Conservation (phyloP, 2,329 filamentous ascomycete genomes). For the Cercospora sp. region DNA sequence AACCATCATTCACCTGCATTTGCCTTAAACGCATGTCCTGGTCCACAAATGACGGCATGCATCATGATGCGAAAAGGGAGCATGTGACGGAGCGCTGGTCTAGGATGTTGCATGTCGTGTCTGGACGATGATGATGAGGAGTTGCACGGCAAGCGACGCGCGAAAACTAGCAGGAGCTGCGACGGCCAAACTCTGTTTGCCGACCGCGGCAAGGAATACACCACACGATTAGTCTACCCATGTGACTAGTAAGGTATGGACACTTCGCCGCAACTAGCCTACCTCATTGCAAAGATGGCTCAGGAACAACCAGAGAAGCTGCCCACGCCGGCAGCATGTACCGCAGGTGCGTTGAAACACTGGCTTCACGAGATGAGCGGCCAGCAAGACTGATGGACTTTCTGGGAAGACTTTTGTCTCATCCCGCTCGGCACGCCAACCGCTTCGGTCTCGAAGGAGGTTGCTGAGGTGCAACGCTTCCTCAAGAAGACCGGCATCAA, state of each 20-base stretch:
- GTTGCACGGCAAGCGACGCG: background rate
- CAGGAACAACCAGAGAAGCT: conserved; percentile 34
- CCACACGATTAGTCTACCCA: background rate
- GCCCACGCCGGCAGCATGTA: conserved; percentile 71
- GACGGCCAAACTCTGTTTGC: background rate
- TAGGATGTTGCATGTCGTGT: background rate
- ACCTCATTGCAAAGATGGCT: conserved; percentile 35
- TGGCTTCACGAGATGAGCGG: background rate
- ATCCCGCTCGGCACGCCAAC: conserved; percentile 67
- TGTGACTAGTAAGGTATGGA: conserved; percentile 29
- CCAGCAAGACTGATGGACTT: background rate
- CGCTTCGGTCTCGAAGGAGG: conserved; percentile 60
- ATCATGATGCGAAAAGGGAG: background rate
- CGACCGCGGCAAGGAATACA: background rate
- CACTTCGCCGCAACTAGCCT: conserved; percentile 34
- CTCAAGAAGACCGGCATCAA: conserved; percentile 77
- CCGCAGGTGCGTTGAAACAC: conserved; percentile 50
- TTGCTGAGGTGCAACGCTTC: conserved; percentile 84
- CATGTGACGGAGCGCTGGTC: background rate
- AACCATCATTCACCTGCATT: background rate
- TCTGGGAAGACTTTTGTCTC: conserved; percentile 73
- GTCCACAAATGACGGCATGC: background rate
- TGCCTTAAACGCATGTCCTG: background rate
- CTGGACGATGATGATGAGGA: background rate
- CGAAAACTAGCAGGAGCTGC: background rate